Conservation (phyloP, 495 filamentous ascomycete species). For the Mytilinidion resinicola region DNA sequence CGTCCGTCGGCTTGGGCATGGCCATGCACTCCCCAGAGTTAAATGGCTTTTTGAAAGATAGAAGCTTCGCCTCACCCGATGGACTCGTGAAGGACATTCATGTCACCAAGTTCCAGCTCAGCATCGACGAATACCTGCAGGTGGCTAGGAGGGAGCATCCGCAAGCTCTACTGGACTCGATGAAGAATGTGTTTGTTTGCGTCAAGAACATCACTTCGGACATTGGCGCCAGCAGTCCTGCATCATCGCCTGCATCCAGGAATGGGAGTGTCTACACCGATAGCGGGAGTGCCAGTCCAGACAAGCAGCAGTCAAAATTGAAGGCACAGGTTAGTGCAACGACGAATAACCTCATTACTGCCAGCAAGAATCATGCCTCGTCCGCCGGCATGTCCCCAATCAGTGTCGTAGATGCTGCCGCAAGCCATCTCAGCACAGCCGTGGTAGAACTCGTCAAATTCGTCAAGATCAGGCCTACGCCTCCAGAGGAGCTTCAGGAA, state of each 20-base stretch:
- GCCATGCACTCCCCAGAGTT: conserved; percentile 49
- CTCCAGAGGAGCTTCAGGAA: conserved; percentile 66
- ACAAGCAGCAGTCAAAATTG: conserved; percentile 55
- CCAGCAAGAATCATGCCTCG: conserved; percentile 79
- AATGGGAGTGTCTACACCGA: conserved; percentile 36
- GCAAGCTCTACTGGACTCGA: conserved; percentile 62
- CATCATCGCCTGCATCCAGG: conserved; percentile 29
- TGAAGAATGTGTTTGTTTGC: conserved; percentile 73
- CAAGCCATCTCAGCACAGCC: conserved; percentile 80
- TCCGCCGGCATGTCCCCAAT: conserved; percentile 84
- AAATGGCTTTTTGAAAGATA: conserved; percentile 56
- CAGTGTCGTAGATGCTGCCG: conserved; percentile 89
- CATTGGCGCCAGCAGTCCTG: conserved; percentile 50
- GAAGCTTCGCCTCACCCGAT: conserved; percentile 61
- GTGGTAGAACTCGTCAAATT: conserved; percentile 76
- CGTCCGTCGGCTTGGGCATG: conserved; percentile 60
- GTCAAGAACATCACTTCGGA: conserved; percentile 77
- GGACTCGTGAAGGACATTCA: conserved; percentile 85
- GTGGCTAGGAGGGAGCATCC: conserved; percentile 67
- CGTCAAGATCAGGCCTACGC: conserved; percentile 76
- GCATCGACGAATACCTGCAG: conserved; percentile 87
- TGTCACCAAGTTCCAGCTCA: conserved; percentile 90
- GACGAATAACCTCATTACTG: conserved; percentile 92
- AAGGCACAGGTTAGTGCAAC: conserved; percentile 78
- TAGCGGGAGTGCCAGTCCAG: conserved; percentile 35